Conservation (phyloP, 805 yeast species). For the Blastobotrys parvus region DNA sequence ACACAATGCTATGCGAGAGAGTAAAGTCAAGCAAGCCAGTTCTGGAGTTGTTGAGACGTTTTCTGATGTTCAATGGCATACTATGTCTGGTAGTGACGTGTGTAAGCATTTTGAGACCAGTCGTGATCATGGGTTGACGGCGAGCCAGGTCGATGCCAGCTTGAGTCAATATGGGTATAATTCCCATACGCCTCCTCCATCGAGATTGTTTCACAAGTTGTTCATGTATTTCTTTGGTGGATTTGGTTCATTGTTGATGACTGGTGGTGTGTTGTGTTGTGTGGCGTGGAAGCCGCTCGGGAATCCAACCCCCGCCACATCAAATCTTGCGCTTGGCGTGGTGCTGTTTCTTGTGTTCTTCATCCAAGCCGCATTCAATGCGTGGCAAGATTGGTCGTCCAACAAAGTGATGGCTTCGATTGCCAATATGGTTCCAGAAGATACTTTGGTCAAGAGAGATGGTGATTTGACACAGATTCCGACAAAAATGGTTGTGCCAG, state of each 20-base stretch:
- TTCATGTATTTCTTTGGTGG: conserved; percentile 39
- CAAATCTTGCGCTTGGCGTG: conserved; percentile 37
- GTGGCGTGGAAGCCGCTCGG: conserved; percentile 42
- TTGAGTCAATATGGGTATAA: background rate
- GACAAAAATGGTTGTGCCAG: conserved; percentile 85
- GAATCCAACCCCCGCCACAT: conserved; percentile 33
- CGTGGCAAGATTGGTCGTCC: conserved; percentile 39
- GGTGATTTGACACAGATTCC: conserved; percentile 67
- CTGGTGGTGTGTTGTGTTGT: conserved; percentile 35
- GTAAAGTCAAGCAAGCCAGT: background rate
- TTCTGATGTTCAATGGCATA: conserved; percentile 1
- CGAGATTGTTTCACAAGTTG: conserved; percentile 16
- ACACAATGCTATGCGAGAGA: background rate
- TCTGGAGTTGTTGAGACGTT: background rate
- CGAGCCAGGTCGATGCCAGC: background rate
- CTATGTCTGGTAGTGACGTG: background rate
- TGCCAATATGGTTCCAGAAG: conserved; percentile 34
- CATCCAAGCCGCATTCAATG: conserved; percentile 36
- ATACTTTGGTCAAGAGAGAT: conserved; percentile 59
- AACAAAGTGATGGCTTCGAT: conserved; percentile 42
- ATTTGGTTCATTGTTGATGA: conserved; percentile 35
- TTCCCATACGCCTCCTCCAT: background rate
- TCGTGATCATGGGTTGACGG: background rate
- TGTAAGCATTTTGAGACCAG: background rate
- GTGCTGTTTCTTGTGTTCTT: conserved; percentile 33